Evolutionary conservation across 1,284 basidiomycete species (phyloP), one percentile per base, ranked within the genome.

Genomic region (Stereum hirsutum): DNA sequence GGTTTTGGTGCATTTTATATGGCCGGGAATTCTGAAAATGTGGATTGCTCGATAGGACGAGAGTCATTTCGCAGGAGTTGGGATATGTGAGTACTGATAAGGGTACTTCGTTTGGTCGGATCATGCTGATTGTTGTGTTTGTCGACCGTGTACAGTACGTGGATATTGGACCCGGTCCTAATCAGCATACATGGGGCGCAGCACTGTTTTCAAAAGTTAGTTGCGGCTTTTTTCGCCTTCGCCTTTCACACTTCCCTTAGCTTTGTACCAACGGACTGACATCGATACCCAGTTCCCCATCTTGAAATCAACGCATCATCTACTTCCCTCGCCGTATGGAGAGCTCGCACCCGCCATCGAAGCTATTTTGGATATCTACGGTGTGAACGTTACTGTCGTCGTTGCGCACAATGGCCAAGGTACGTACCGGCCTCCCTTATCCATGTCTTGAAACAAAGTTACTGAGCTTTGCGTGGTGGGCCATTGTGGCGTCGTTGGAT

Each of bases 341-440:
- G 93, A 97, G 61, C 78, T 97, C 14, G 93, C 93, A 0, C 93
- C 93, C 0, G 91, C 91, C 0, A 94, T 94, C 43, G 85, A 89
- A 57, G 93, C 93, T 1, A 78, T 89, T 5, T 69, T 97, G 12
- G 86, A 95, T 49, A 70, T 94, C 4, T 88, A 82, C 52, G 91
- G 91, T 0, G 82, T 81, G 1, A 71, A 77, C 41, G 79, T 95
- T 19, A 82, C 85, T 12, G 88, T 94, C 0, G 67, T 95, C 17
- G 86, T 95, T 1, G 78, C 88, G 0, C 93, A 97, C 56, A 96
- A 97, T 56, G 93, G 93, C 2, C 93, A 97, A 74, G 85, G 85
- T 82, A 48, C 19, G 57, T 51, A 17, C 20, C 3, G 5, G 35
- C 3, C 5, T 24, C 14, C 15, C n/a, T 15, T 27, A 20, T 28